These are phyloP conservation scores for Alternaria conjuncta DNA, from an alignment of 2,329 filamentous ascomycete genomes.

Conservation along the genomic window DNA sequence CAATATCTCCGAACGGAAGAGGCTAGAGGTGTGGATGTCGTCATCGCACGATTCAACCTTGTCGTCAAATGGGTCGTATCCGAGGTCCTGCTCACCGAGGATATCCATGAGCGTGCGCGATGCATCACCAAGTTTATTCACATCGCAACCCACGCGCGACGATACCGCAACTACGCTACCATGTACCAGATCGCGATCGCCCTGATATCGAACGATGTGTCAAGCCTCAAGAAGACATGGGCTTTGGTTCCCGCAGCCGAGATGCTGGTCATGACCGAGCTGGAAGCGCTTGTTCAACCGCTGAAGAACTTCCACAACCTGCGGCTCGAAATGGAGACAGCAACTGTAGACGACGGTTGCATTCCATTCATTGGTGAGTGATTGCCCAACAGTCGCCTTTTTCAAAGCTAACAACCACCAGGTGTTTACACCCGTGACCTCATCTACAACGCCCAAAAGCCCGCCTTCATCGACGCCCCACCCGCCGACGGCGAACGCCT, in stretches of 20 bases:
- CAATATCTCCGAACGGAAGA: conserved; percentile 77
- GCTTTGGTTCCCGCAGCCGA: conserved; percentile 70
- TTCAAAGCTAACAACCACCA: conserved; percentile 29
- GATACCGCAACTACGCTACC: conserved; percentile 81
- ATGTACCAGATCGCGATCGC: conserved; percentile 82
- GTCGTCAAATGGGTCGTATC: conserved; percentile 88
- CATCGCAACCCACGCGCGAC: conserved; percentile 76
- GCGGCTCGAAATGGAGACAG: conserved; percentile 78
- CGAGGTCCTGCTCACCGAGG: conserved; percentile 76
- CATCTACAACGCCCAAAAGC: conserved; percentile 80
- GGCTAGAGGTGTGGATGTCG: conserved; percentile 78
- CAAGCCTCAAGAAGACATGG: conserved; percentile 74
- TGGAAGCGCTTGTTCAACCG: conserved; percentile 77
- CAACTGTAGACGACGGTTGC: conserved; percentile 70
- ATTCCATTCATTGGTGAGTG: conserved; percentile 80
- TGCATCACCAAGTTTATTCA: conserved; percentile 84
- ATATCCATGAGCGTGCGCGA: conserved; percentile 73
- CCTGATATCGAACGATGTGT: conserved; percentile 74
- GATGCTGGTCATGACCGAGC: conserved; percentile 67
- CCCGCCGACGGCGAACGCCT: conserved; percentile 66
- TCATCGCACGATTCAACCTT: conserved; percentile 85
- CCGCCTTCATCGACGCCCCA: conserved; percentile 73
- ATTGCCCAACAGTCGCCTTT: background rate
- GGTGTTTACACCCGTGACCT: conserved; percentile 81
- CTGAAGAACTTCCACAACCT: conserved; percentile 79